These are phyloP conservation scores for Syncephalastrum contaminatum DNA, from an alignment of 371 early-diverging fungal species.

Conservation along the genomic window DNA sequence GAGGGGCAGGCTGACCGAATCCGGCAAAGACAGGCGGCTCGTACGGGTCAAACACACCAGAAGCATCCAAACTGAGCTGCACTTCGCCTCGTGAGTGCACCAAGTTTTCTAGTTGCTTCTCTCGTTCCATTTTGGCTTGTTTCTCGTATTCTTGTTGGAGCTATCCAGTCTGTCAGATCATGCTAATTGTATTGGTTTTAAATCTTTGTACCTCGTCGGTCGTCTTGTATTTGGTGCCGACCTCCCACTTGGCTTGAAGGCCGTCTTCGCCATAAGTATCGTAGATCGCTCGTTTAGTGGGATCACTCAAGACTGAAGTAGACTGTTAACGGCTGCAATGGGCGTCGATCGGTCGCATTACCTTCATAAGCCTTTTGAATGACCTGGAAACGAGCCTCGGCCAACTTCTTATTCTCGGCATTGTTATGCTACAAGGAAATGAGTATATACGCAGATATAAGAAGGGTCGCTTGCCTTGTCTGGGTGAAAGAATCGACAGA, in stretches of 20 bases:
- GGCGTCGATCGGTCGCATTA: conserved; percentile 28
- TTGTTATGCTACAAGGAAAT: conserved; percentile 17
- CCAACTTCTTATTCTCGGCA: conserved; percentile 43
- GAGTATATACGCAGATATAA: neutral
- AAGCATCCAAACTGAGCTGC: conserved; percentile 55
- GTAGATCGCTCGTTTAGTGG: conserved; percentile 81
- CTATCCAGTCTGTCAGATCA: conserved; percentile 25
- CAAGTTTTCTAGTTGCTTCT: conserved; percentile 79
- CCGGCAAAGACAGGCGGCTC: conserved; percentile 54
- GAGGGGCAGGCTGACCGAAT: conserved; percentile 24
- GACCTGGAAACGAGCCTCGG: conserved; percentile 77
- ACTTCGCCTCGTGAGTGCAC: conserved; percentile 66
- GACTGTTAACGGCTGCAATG: too few relatives aligned
- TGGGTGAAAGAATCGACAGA: conserved; percentile 87
- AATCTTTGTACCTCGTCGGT: conserved; percentile 69
- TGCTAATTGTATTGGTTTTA: neutral
- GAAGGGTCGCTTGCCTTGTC: conserved; percentile 57
- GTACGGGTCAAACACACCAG: conserved; percentile 55
- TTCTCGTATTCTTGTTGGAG: conserved; percentile 86
- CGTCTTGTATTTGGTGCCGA: conserved; percentile 76
- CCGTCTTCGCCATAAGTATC: conserved; percentile 93
- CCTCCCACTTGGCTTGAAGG: conserved; percentile 70
- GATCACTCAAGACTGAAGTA: conserved; percentile 74
- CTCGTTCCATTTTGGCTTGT: conserved; percentile 61
- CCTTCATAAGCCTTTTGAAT: conserved; percentile 91